Percentiles rank a stretch among this genome's conserved stretches.
Evolutionary conservation across 441 rosid genomes (phyloP).

Genomic region (Geranium incanum): DNA sequence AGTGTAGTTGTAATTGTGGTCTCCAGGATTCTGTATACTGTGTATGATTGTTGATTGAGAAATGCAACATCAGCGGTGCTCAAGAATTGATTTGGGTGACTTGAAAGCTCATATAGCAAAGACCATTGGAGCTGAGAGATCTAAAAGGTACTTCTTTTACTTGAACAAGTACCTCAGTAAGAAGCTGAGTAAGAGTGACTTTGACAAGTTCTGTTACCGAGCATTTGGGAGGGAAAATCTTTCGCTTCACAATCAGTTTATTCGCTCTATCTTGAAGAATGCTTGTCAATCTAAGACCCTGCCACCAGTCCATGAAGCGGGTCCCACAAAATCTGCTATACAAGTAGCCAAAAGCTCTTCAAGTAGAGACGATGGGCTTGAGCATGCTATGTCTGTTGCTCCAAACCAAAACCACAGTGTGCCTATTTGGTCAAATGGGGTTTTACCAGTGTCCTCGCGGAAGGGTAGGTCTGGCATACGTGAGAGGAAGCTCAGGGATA

Average conservation of each 20-base stretch:
- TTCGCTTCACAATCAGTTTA: constrained; percentile 68
- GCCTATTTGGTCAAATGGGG: constrained; percentile 65
- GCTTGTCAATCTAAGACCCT: constrained; percentile 59
- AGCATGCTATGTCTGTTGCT: constrained; percentile 38
- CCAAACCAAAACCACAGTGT: constrained; percentile 48
- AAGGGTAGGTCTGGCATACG: constrained; percentile 57
- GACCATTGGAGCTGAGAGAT: constrained; percentile 73
- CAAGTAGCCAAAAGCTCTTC: constrained; percentile 37
- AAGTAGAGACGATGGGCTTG: constrained; percentile 48
- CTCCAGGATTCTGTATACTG: constrained; percentile 33
- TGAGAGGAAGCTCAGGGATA: constrained; percentile 56
- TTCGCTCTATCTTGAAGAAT: constrained; percentile 65
- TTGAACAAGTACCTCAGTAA: constrained; percentile 68
- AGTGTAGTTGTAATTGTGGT: constrained; percentile 7
- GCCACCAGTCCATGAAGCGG: constrained; percentile 42
- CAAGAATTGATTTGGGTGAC: constrained; percentile 74
- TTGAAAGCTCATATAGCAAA: constrained; percentile 58
- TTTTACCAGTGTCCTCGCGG: constrained; percentile 55
- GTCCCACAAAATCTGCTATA: constrained; percentile 37
- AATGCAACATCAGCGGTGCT: constrained; percentile 73
- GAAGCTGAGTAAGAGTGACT: constrained; percentile 73
- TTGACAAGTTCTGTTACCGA: constrained; percentile 59
- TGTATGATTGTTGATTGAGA: constrained; percentile 46
- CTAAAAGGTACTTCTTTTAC: constrained; percentile 59
- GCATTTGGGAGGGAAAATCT: constrained; percentile 83